Evolutionary conservation across 495 filamentous ascomycete genomes (phyloP), one percentile per base, ranked within the genome.

Genomic region (Lophium mytilinum): DNA sequence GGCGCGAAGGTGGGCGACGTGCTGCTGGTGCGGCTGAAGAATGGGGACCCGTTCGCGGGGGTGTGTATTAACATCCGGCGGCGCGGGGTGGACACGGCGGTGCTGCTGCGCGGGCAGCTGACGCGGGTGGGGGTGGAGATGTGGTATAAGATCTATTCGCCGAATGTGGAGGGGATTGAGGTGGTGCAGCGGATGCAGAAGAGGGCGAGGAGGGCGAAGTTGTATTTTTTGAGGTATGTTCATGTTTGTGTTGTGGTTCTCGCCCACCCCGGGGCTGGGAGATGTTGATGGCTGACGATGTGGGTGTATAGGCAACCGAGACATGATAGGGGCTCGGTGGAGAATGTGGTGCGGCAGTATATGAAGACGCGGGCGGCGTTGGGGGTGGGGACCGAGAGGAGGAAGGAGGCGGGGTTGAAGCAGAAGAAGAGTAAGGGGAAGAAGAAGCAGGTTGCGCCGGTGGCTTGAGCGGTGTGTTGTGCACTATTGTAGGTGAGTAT

Each of bases 141-240:
- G 89, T 96, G 89, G 80, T 88, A 85, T 68, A 99, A 97, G 80
- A 75, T 95, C 50, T 97, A 89, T 75, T 85, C 79, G 60, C 90
- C 90, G 57, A 88, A 87, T 69, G 85, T 97, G 49, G 80, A 86
- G 65, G 88, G 88, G 55, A 87, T 99, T 65, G 94, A 99, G 75
- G 84, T 99, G 61, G 87, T 97, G 71, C 86, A 95, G 82, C 78
- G 91, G 52, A 78, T 78, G 53, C 76, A 78, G 71, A 90, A 87
- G 84, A 80, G 89, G 71, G 87, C 88, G 54, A 86, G 93, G 68
- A 84, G 94, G 67, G 93, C 92, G 18, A 77, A 89, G 58, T 77
- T 97, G 69, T 95, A 86, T 65, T 96, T 93, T 73, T 85, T 99
- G 87, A 80, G 93, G 76, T 58, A 56, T 73, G 83, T 83, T 19